Evolutionary conservation across 768 basidiomycete genomes (phyloP).

Genomic region (Suillus alpinus): DNA sequence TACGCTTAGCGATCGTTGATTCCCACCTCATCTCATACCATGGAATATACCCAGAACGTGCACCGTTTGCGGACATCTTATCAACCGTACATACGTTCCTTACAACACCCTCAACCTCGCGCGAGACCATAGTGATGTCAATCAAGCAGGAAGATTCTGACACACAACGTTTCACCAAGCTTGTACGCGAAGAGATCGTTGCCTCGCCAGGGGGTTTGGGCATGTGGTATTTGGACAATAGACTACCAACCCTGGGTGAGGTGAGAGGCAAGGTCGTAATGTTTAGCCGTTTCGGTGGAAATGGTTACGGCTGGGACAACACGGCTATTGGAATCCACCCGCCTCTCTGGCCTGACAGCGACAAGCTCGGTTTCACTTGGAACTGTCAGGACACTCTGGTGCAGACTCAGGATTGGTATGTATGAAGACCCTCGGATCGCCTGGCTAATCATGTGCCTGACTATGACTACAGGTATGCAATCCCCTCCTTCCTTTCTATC

Average conservation of each 20-base stretch:
- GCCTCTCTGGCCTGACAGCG: conserved; percentile 79
- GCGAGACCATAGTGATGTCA: conserved; percentile 81
- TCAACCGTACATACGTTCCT: conserved; percentile 62
- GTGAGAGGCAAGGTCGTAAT: conserved; percentile 83
- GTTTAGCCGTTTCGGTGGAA: conserved; percentile 81
- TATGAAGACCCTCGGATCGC: not conserved
- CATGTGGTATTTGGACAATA: conserved; percentile 84
- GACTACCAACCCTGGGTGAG: conserved; percentile 78
- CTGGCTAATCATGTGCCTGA: conserved; percentile 2
- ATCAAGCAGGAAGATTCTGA: conserved; percentile 85
- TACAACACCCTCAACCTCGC: conserved; percentile 47
- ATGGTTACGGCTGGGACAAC: conserved; percentile 66
- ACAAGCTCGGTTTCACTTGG: conserved; percentile 74
- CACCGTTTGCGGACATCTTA: conserved; percentile 67
- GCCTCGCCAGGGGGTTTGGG: conserved; percentile 45
- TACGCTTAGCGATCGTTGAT: conserved; percentile 70
- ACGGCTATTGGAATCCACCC: conserved; percentile 88
- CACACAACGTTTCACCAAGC: conserved; percentile 51
- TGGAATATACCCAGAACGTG: conserved; percentile 67
- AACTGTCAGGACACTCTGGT: conserved; percentile 66
- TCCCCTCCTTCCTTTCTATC: conserved; percentile 77
- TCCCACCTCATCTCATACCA: conserved; percentile 75
- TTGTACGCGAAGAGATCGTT: conserved; percentile 65
- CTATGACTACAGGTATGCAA: conserved; percentile 59
- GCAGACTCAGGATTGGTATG: conserved; percentile 83